These are phyloP conservation scores for Pseudocohnilembus persalinus DNA, from an alignment of 169 alveolate species.

Conservation along the genomic window DNA sequence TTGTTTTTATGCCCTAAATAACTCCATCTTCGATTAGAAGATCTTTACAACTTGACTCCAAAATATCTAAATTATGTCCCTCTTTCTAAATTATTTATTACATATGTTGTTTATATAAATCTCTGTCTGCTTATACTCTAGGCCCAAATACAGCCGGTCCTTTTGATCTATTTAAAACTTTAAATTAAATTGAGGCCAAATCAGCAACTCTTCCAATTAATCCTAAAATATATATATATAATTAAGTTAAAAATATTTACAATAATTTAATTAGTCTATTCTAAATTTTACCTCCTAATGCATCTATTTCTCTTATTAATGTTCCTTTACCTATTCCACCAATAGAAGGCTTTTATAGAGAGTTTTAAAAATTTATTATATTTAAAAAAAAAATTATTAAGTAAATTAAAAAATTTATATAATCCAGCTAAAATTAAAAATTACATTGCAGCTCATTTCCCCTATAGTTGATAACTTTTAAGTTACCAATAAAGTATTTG, in stretches of 20 bases:
- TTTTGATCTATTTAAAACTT: slow-evolving; percentile 83
- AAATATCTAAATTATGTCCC: slow-evolving; percentile 26
- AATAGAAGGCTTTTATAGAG: slow-evolving; percentile 84
- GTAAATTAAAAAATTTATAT: neutral
- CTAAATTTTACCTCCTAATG: slow-evolving; percentile 75
- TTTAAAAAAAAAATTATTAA: neutral
- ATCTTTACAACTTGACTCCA: slow-evolving; percentile 45
- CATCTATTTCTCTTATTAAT: slow-evolving; percentile 92
- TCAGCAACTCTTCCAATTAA: slow-evolving; percentile 89
- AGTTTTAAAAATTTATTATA: neutral
- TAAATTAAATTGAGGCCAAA: slow-evolving; percentile 85
- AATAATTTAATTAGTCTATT: too few species aligned
- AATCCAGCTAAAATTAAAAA: neutral
- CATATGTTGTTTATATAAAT: slow-evolving; percentile 76
- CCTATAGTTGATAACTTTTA: slow-evolving; percentile 76
- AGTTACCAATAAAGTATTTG: slow-evolving; percentile 85
- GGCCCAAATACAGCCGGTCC: slow-evolving; percentile 95
- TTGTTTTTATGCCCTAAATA: slow-evolving; percentile 55
- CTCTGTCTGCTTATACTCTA: slow-evolving; percentile 90
- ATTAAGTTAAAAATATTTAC: too few species aligned
- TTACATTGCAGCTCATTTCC: slow-evolving; percentile 58
- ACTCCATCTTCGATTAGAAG: slow-evolving; percentile 33
- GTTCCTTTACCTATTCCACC: slow-evolving; percentile 95
- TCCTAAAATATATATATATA: slow-evolving; percentile 28
- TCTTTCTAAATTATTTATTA: slow-evolving; percentile 25